A percentile compares a stretch with the other conserved stretches of the same genome.
Evolutionary conservation across 371 early-diverging fungal species (phyloP).

Genomic region (Mortierella sp.): DNA sequence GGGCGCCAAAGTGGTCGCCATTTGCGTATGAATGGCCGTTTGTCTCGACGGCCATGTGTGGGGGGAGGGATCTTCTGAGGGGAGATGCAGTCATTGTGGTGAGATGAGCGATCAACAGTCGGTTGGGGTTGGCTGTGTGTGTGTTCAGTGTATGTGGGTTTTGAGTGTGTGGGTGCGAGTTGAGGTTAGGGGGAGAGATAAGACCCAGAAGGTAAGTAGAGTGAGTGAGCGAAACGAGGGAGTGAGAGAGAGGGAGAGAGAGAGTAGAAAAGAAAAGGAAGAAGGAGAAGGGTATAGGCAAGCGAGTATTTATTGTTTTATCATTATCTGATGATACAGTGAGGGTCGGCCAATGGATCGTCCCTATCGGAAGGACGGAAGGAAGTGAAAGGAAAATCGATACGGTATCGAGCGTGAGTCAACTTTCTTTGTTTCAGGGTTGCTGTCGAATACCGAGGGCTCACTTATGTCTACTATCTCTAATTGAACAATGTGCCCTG

Average conservation of each 20-base stretch:
- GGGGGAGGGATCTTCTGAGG: constrained; percentile 26
- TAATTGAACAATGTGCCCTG: too few relatives aligned
- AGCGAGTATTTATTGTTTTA: too few relatives aligned
- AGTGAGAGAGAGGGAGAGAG: constrained; percentile 8
- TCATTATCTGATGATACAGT: too few relatives aligned
- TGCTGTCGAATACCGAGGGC: too few relatives aligned
- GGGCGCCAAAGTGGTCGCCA: constrained; percentile 3
- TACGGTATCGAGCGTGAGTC: not conserved
- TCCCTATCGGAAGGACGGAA: not conserved
- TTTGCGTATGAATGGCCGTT: constrained; percentile 2
- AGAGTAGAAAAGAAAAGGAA: not conserved
- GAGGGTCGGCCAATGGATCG: too few relatives aligned
- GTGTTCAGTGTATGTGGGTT: not conserved
- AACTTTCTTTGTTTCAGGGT: not conserved
- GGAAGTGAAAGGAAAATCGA: not conserved
- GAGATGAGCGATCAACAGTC: not conserved
- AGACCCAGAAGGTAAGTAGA: not conserved
- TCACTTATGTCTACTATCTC: too few relatives aligned
- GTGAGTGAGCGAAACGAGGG: not conserved
- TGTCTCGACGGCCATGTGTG: constrained; percentile 18
- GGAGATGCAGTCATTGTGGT: constrained; percentile 33
- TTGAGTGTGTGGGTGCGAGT: not conserved
- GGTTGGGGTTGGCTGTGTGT: not conserved
- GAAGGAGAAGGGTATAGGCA: not conserved
- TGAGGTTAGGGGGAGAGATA: too few relatives aligned